phyloP scores from a whole-genome alignment of 2,329 filamentous ascomycete species.

The Hypoxylon sp. region DNA sequence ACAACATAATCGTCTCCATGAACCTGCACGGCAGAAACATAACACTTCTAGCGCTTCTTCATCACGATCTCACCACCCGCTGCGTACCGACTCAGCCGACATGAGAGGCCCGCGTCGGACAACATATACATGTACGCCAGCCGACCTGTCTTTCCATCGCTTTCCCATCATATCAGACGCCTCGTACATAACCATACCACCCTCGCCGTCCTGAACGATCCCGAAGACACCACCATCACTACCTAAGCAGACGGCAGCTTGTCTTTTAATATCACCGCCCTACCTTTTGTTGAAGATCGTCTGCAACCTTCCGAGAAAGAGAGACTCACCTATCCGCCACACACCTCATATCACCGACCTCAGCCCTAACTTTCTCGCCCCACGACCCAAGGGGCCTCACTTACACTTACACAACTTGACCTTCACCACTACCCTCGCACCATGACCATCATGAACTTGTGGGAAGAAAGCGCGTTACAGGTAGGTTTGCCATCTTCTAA shows the following conservation, averaged over 20 bases:
- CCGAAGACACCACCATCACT: background rate
- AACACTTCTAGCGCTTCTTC: slow-evolving; percentile 5
- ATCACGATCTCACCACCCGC: slow-evolving; percentile 12
- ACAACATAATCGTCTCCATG: slow-evolving; percentile 13
- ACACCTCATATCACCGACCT: background rate
- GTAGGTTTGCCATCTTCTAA: too few relatives aligned
- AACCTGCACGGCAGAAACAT: slow-evolving; percentile 12
- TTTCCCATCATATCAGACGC: slow-evolving; percentile 2
- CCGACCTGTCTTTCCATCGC: background rate
- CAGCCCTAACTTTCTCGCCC: background rate
- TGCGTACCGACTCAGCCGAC: background rate
- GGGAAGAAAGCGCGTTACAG: slow-evolving; percentile 43
- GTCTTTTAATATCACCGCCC: background rate
- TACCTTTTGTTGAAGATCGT: background rate
- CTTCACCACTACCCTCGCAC: background rate
- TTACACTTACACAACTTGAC: background rate
- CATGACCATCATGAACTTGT: slow-evolving; percentile 44
- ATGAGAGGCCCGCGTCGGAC: slow-evolving; percentile 17
- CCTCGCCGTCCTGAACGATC: background rate
- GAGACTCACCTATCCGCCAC: background rate
- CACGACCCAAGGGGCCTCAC: background rate
- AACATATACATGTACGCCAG: background rate
- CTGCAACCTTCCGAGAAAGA: background rate
- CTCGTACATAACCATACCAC: background rate
- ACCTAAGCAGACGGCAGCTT: background rate